Percentiles rank a stretch among this genome's conserved stretches.
phyloP scores from a whole-genome alignment of 371 early-diverging fungal species.

The Apophysomyces trapeziformis region DNA sequence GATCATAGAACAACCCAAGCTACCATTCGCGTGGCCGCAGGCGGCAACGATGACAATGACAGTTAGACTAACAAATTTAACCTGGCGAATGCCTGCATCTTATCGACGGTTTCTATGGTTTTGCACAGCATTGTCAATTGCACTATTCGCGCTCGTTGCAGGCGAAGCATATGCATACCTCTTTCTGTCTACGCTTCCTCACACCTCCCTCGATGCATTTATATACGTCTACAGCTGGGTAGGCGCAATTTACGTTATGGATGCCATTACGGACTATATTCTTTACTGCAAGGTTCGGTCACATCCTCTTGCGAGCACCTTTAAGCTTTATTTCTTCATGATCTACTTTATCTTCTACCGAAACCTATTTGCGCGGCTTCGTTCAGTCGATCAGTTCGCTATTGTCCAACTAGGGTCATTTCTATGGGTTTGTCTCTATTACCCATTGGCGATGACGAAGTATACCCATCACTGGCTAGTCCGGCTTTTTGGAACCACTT shows the following conservation, averaged over 20 bases:
- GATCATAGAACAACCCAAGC: background rate
- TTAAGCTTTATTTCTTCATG: slow-evolving; percentile 76
- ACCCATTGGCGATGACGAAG: slow-evolving; percentile 71
- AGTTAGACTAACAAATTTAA: slow-evolving; percentile 47
- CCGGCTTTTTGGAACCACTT: slow-evolving; percentile 54
- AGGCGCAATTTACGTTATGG: slow-evolving; percentile 67
- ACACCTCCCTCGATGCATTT: slow-evolving; percentile 62
- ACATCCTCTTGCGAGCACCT: slow-evolving; percentile 69
- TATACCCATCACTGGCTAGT: slow-evolving; percentile 54
- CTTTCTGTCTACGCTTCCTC: slow-evolving; percentile 61
- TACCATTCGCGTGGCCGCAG: slow-evolving; percentile 33
- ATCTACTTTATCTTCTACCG: slow-evolving; percentile 82
- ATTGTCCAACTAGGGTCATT: slow-evolving; percentile 70
- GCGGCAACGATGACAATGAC: slow-evolving; percentile 37
- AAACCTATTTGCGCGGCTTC: slow-evolving; percentile 73
- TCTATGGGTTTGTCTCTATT: slow-evolving; percentile 75
- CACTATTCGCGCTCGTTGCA: slow-evolving; percentile 66
- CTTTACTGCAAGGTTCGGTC: slow-evolving; percentile 66
- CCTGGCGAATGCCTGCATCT: slow-evolving; percentile 67
- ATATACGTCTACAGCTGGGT: slow-evolving; percentile 79
- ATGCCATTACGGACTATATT: slow-evolving; percentile 66
- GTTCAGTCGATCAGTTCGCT: slow-evolving; percentile 67
- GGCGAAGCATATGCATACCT: slow-evolving; percentile 71
- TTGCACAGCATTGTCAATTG: slow-evolving; percentile 64
- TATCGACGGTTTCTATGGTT: slow-evolving; percentile 80